Evolutionary conservation across 179 eudicot species (phyloP).

Genomic region (Spinacia oleracea): DNA sequence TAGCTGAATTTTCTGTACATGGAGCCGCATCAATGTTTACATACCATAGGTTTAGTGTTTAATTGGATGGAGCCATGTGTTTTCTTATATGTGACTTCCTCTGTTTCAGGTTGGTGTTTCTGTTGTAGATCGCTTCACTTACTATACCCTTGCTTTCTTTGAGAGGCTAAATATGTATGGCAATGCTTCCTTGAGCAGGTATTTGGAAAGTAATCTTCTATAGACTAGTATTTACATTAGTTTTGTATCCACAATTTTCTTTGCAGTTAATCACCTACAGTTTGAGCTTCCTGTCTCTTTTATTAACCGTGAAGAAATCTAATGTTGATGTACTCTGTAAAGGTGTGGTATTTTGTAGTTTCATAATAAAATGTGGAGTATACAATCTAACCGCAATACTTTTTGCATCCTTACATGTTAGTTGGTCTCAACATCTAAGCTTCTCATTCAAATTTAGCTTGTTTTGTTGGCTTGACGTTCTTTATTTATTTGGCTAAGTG

Average conservation of each 20-base stretch:
- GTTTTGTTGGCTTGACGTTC: not conserved
- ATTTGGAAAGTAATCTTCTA: constrained; percentile 17
- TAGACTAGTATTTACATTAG: not conserved
- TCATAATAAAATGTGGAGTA: not conserved
- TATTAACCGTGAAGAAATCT: not conserved
- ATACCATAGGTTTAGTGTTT: not conserved
- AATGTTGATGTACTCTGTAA: not conserved
- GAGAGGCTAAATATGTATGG: constrained; percentile 89
- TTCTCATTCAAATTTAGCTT: not conserved
- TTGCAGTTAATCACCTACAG: not conserved
- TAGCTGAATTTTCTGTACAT: constrained; percentile 2
- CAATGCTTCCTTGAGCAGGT: constrained; percentile 94
- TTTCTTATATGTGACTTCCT: constrained; percentile 18
- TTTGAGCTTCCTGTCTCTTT: not conserved
- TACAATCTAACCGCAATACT: too few species aligned
- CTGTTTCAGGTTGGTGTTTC: constrained; percentile 89
- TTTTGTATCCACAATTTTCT: not conserved
- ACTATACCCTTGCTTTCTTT: constrained; percentile 92
- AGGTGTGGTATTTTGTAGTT: not conserved
- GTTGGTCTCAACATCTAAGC: not conserved
- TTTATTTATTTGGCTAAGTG: not conserved
- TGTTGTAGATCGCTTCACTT: constrained; percentile 97
- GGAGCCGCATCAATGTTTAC: not conserved
- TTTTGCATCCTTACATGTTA: not conserved
- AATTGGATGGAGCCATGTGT: constrained; percentile 1